Base-by-base conservation (phyloP, 2,329 filamentous ascomycete species). In the Cercospora nicotianae region DNA sequence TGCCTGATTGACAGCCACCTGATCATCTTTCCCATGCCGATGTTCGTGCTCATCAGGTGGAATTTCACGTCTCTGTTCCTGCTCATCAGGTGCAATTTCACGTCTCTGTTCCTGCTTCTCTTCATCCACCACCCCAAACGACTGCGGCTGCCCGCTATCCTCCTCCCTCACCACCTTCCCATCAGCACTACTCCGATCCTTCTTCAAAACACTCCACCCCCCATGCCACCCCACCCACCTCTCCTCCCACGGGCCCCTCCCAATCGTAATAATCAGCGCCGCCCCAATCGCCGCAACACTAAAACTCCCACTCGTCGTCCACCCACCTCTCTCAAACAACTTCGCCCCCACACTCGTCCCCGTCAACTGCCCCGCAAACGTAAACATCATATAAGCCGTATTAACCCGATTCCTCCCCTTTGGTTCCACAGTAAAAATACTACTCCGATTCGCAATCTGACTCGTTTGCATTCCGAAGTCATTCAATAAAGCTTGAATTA, bases 351-450 rank as follows among this genome's bases (percentile, higher is more conserved):
- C 82, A 9, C 81, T 79, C 2, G 84, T 86, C 0, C 91, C 91
- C 1, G 89, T 89, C 58, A 95, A 75, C 80, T 95, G 92, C 0
- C 92, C 92, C 30, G 86, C 87, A 74, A 94, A 94, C 0, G 87
- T 88, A 7, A 85, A 84, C 0, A 93, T 84, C 92, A 94, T 95
- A 75, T 93, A 95, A 1, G 89, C 90, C 0, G 91, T 93, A 76
- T 95, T 95, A 26, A 94, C 86, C 3, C 92, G 80, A 78, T 93
- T 95, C 4, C 90, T 81, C 0, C 89, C 89, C 68, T 87, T 89
- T 0, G 91, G 88, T 63, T 90, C 89, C 23, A 94, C 87, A 1
- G 82, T 80, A 73, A 92, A 94, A 20, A 95, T 91, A 3, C 87
- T 84, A 0, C 85, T 84, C 0, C 92, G 82, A 73, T 94, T 93